Evolutionary conservation across 805 yeast genomes (phyloP), one percentile per base, ranked within the genome.

Genomic region (Clavispora asparagi): DNA sequence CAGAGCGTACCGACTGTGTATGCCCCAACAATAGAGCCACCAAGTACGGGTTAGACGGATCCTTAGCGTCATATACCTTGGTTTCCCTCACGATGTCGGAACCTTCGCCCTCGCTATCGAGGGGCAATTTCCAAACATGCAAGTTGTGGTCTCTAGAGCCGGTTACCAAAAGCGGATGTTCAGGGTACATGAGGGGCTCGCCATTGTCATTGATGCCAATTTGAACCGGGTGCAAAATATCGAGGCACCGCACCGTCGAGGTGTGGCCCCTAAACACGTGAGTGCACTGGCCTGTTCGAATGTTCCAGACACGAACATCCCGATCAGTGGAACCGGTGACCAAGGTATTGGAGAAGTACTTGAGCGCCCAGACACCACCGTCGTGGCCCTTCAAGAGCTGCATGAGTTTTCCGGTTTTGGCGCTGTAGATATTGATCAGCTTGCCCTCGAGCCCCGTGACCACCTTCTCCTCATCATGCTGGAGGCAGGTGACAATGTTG

Each of bases 301-400:
- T 81, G 61, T 91, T 88, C 99, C 99, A 94, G 5, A 94, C 82
- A 48, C 99, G 77, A 3, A 94, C 95, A 0, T 96, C 84, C 55
- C 97, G 78, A 66, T 94, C 99, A 0, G 97, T 92, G 1, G 96
- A 85, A 0, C 98, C 99, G 49, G 95, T 86, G 1, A 92, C 96
- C 39, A 94, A 73, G 8, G 90, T 88, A 57, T 83, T 81, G 19
- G 87, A 90, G 45, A 79, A 74, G 60, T 90, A 91, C 65, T 92
- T 89, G 62, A 94, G 74, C 1, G 99, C 98, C 99, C 99, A 94
- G 6, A 94, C 99, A 35, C 99, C 99, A 39, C 99, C 99, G 45
- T 86, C 95, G 61, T 94, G 99, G 7, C 97, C 97, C 38, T 76
- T 73, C 39, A 94, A 72, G 6, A 82, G 81, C 37, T 77, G 71